Evolutionary conservation across 345 rosid genomes (phyloP), one percentile per base, ranked within the genome.

Genomic region (Salix caprea): DNA sequence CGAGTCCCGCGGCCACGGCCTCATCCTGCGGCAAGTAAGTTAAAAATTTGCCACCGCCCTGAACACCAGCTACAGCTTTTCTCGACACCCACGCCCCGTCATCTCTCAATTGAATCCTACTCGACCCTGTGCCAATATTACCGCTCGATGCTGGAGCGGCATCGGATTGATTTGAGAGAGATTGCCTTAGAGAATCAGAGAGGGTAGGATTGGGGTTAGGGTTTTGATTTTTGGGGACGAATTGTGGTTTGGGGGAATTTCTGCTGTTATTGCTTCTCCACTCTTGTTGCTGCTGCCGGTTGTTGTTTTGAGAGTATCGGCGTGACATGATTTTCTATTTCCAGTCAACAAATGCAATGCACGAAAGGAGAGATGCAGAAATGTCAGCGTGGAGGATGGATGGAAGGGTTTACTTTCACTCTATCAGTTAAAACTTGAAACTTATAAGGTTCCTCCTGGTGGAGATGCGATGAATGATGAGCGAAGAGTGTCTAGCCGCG

Each of bases 11-110:
- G 0, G 98, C 99, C 69, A 96, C 90, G 3, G 97, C 98, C 83
- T 96, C 99, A 36, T 96, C 99, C 77, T 93, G 99, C 14, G 94
- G 99, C 82, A 96, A 87, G 90, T 93, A 96, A 78, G 82, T 87
- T 1, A 96, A 91, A 81, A 96, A 96, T 71, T 76, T 85, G 3
- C 94, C 94, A 62, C 68, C 58, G 37, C 21, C 69, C 62, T 69
- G 88, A 79, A 87, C 74, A 6, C 78, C 81, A 5, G 76, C 28
- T 56, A 72, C 50, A 24, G 61, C 67, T 69, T 74, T 81, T 37
- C 76, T 77, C 1, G 75, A 62, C 24, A 89, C 82, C 86, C 82
- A 82, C 14, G 79, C 88, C 23, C 92, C 89, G 37, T 71, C 73
- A 54, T 83, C 88, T 1, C 84, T 91, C 60, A 86, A 84, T 69